phyloP scores from a whole-genome alignment of 2,329 filamentous ascomycete genomes.

The Penicillium sp. region DNA sequence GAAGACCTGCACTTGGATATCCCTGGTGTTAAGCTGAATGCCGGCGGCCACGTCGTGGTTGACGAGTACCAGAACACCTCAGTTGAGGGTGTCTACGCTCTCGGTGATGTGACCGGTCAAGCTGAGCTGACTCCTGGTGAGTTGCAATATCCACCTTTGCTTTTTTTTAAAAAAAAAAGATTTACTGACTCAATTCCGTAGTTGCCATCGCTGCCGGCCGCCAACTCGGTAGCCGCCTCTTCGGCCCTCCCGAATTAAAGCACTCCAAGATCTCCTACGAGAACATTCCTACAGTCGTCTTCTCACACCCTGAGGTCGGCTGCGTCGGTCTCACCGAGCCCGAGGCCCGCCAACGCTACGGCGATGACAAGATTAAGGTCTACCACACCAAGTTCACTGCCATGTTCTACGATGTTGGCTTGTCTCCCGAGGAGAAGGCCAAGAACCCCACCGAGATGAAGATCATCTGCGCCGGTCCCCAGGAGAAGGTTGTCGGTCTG shows the following conservation, averaged over 20 bases:
- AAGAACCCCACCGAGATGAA: constrained; percentile 54
- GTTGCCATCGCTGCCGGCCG: constrained; percentile 55
- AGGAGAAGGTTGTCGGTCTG: constrained; percentile 53
- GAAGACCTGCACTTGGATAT: constrained; percentile 44
- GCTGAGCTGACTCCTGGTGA: constrained; percentile 52
- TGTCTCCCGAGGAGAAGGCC: constrained; percentile 50
- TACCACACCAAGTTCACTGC: constrained; percentile 52
- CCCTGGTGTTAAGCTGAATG: constrained; percentile 43
- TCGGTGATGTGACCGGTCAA: constrained; percentile 54
- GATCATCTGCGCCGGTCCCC: constrained; percentile 49
- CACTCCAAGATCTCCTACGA: constrained; percentile 49
- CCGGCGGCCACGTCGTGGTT: constrained; percentile 45
- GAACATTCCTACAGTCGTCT: constrained; percentile 55
- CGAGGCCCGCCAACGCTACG: constrained; percentile 48
- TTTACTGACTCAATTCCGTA: constrained; percentile 12
- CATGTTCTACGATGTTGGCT: constrained; percentile 49
- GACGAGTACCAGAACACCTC: constrained; percentile 54
- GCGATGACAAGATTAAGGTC: constrained; percentile 52
- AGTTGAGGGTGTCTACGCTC: constrained; percentile 49
- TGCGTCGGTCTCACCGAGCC: constrained; percentile 53
- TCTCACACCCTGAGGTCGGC: constrained; percentile 53
- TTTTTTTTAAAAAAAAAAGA: no score
- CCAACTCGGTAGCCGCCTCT: constrained; percentile 51
- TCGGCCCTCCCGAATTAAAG: constrained; percentile 48
- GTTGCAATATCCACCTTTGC: constrained; percentile 3